Evolutionary conservation across 2,329 filamentous ascomycete species (phyloP), one percentile per base, ranked within the genome.

Genomic region (Fusarium scirpi): DNA sequence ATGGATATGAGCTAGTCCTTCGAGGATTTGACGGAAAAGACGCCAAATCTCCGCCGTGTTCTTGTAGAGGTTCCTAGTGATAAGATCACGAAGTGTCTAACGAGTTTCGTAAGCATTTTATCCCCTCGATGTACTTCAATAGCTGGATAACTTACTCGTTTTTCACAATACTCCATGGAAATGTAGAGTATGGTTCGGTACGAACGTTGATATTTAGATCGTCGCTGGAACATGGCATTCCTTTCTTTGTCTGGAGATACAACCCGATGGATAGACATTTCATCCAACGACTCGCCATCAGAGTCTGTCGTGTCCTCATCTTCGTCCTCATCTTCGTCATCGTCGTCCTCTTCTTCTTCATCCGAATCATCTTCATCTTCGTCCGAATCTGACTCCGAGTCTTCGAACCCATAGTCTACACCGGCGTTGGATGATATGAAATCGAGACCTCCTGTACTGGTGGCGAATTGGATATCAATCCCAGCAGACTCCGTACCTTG

Each of bases 131-230:
- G 13, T 22, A 34, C 5, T 13, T 11, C 7, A 25, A n/a, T 6
- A 24, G 18, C 12, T 16, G 9, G 10, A 7, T 20, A 6, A 81
- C 86, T 79, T 82, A 91, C 90, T 71, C 92, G 89, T 77, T 95
- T 96, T 78, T 98, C 95, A 76, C 96, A 99, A 73, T 98, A 97
- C 78, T 99, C 96, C 96, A 99, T 99, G 65, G 97, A 96, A 59
- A 99, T 98, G 78, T 98, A 99, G 44, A 99, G 85, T 9, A 94
- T 91, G 1, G 92, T 94, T 55, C 88, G 88, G 65, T 88, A 86
- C 6, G 88, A 82, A 45, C 86, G 84, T 58, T 86, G 84, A 44
- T 81, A 81, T 47, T 83, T 65, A 65, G 78, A 69, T 60, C 82
- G 71, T 15, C 78, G 75, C 44, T 76, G 70, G 22, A 78, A 60